Evolutionary conservation across 208 protist species (phyloP).

Genomic region (Crithidia expoeki): DNA sequence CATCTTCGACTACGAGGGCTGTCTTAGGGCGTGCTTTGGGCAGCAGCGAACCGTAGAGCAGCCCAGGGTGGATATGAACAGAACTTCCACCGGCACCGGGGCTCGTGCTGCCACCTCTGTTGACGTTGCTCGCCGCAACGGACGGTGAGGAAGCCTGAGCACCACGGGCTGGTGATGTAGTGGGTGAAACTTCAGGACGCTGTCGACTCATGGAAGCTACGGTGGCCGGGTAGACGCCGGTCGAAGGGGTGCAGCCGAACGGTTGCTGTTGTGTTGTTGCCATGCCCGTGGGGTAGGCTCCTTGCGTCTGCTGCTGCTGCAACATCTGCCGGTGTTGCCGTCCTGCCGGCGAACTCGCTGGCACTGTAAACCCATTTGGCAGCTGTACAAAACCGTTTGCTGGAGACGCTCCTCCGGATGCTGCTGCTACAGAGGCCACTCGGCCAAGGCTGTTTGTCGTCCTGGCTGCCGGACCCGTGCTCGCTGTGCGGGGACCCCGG

Average conservation of each 20-base stretch:
- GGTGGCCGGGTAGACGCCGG: neutral
- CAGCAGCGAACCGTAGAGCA: slow-evolving; percentile 67
- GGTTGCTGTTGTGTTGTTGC: neutral
- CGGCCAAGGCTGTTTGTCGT: neutral
- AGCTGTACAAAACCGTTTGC: slow-evolving; percentile 9
- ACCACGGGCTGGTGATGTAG: neutral
- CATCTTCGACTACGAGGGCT: slow-evolving; percentile 40
- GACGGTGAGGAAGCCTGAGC: slow-evolving; percentile 16
- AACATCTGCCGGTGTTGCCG: slow-evolving; percentile 9
- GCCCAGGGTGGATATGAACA: slow-evolving; percentile 42
- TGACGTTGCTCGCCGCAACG: slow-evolving; percentile 2
- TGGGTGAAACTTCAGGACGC: neutral
- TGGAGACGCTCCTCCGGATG: neutral
- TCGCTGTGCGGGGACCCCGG: neutral
- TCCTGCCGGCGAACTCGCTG: slow-evolving; percentile 21
- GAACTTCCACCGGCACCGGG: neutral
- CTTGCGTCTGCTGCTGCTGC: slow-evolving; percentile 8
- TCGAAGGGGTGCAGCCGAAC: neutral
- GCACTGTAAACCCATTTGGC: slow-evolving; percentile 18
- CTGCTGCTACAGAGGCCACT: neutral
- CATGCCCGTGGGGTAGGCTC: neutral
- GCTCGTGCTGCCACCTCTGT: neutral
- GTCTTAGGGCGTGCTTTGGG: slow-evolving; percentile 47
- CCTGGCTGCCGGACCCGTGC: neutral
- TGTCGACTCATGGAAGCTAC: neutral